A percentile compares a stretch with the other conserved stretches of the same genome.
Evolutionary conservation across 139 green algal species (phyloP).

Genomic region (Chlorella sp.): DNA sequence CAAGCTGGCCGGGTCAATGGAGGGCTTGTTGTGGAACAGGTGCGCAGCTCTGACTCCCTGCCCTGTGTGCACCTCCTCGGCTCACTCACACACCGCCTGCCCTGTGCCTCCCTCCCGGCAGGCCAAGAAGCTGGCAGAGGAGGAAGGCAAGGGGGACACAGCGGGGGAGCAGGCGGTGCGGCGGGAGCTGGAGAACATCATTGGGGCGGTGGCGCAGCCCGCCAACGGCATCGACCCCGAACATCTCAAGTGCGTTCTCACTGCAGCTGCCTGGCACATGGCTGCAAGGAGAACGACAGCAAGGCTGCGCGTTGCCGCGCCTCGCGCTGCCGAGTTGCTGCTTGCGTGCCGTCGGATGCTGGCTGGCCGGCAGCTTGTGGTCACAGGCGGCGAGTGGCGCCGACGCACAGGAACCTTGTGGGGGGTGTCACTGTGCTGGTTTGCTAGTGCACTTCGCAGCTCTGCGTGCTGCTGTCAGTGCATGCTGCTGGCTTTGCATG

Average conservation of each 20-base stretch:
- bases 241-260: conserved; percentile 36
- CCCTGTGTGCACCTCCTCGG: too few species aligned
- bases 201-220: conserved; percentile 45
- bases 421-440: too few species aligned
- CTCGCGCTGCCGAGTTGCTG: background rate
- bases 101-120: conserved; percentile 1
- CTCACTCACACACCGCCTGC: too few species aligned
- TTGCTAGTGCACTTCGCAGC: too few species aligned
- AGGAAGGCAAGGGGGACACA: conserved; percentile 26
- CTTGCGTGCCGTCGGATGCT: background rate
- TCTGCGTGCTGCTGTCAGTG: background rate
- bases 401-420: too few species aligned
- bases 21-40: conserved; percentile 12
- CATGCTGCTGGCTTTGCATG: background rate
- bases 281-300: too few species aligned
- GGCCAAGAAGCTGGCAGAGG: conserved; percentile 54
- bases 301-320: background rate
- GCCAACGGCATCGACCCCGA: conserved; percentile 30
- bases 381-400: too few species aligned
- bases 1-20: background rate
- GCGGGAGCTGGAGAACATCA: conserved; percentile 75
- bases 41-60: background rate
- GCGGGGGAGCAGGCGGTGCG: conserved; percentile 51
- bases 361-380: too few species aligned
- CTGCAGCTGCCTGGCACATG: background rate